Conservation (phyloP, 176 grass and related monocot species). For the Urochloa ruziziensis region DNA sequence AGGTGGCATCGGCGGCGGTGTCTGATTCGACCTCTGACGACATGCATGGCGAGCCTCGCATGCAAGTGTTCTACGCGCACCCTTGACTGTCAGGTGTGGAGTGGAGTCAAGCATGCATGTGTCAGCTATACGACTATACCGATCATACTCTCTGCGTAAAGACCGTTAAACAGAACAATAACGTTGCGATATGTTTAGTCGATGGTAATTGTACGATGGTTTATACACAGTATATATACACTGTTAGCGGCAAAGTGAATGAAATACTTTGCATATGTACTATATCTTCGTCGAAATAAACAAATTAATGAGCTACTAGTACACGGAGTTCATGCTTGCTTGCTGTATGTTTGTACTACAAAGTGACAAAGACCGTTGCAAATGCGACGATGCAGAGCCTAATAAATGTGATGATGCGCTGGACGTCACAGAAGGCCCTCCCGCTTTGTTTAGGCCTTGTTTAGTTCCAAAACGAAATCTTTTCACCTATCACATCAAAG, state of each 20-base stretch:
- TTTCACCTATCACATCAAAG: no score
- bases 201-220: neutral
- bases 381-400: neutral
- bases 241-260: neutral
- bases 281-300: conserved; percentile 7
- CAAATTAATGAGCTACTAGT: neutral
- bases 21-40: neutral
- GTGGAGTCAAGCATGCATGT: neutral
- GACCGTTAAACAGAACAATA: neutral
- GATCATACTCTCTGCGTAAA: neutral
- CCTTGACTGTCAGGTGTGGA: neutral
- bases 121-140: neutral
- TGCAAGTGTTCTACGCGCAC: neutral
- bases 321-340: neutral
- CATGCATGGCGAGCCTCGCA: neutral
- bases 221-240: neutral
- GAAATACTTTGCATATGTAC: neutral
- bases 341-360: neutral
- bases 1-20: neutral
- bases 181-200: neutral
- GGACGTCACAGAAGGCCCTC: neutral
- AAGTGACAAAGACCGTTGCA: neutral
- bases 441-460: no score
- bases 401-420: neutral
- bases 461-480: no score